These are phyloP conservation scores for Diaporthe sp. DNA, from an alignment of 2,329 filamentous ascomycete species.

Conservation along the genomic window DNA sequence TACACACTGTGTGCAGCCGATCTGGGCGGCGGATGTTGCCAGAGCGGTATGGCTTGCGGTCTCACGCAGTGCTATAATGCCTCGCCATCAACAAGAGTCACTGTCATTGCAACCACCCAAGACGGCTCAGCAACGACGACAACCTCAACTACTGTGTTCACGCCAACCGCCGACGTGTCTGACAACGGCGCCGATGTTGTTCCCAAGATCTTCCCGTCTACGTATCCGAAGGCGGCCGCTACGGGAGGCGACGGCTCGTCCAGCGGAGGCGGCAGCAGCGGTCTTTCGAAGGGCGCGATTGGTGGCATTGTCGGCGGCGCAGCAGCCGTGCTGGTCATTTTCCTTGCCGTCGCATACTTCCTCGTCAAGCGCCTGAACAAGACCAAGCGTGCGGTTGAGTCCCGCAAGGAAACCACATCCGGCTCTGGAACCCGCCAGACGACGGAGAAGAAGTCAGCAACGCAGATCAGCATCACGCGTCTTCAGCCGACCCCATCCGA, in stretches of 20 bases:
- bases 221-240: conserved; percentile 56
- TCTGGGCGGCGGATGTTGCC: conserved; percentile 66
- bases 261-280: conserved; percentile 45
- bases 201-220: conserved; percentile 59
- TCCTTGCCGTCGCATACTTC: conserved; percentile 60
- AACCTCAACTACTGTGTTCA: conserved; percentile 54
- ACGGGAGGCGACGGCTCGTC: conserved; percentile 43
- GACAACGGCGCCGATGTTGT: conserved; percentile 45
- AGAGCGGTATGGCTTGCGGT: conserved; percentile 62
- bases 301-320: conserved; percentile 68
- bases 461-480: conserved; percentile 44
- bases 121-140: conserved; percentile 54
- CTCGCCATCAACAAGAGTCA: conserved; percentile 57
- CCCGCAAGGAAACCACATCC: conserved; percentile 49
- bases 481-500: conserved; percentile 57
- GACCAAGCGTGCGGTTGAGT: conserved; percentile 56
- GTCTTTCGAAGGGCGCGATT: conserved; percentile 56
- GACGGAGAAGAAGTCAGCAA: conserved; percentile 47
- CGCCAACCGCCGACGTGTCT: conserved; percentile 49
- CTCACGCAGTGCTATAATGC: conserved; percentile 61
- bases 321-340: conserved; percentile 59
- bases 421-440: conserved; percentile 47
- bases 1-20: conserved; percentile 64
- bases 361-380: conserved; percentile 64
- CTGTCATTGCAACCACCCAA: conserved; percentile 61